These are phyloP conservation scores for Coffea humblotiana DNA, from an alignment of 305 asterid species.

Conservation along the genomic window DNA sequence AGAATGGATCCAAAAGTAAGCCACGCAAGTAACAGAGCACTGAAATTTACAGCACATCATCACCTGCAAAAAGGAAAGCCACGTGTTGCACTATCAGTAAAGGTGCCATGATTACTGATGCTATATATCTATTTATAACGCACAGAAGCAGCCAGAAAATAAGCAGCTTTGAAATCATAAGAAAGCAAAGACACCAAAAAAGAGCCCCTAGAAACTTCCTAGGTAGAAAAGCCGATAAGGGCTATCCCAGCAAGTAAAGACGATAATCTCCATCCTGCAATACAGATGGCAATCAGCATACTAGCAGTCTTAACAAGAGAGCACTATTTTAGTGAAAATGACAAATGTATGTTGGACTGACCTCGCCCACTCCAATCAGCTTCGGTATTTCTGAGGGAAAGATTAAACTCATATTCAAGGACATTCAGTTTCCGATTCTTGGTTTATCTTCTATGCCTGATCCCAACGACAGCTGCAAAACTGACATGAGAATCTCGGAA, in stretches of 20 bases:
- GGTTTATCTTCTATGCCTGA: not conserved
- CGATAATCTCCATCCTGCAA: not conserved
- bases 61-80: constrained; percentile 1
- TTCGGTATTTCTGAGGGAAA: too few species aligned
- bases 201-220: not conserved
- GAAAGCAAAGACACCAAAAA: not conserved
- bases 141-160: not conserved
- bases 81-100: not conserved
- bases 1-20: not conserved
- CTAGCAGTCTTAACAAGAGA: not conserved
- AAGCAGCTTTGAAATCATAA: not conserved
- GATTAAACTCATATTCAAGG: not conserved
- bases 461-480: not conserved
- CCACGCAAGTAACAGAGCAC: not conserved
- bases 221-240: not conserved
- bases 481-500: not conserved
- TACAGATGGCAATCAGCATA: not conserved
- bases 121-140: not conserved
- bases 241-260: not conserved
- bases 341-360: not conserved
- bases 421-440: not conserved
- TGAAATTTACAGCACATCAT: not conserved
- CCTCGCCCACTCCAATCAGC: not conserved
- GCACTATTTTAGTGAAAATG: not conserved
- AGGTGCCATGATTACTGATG: not conserved